Evolutionary conservation across 805 yeast genomes (phyloP), one percentile per base, ranked within the genome.

Genomic region (Kazachstania viticola): DNA sequence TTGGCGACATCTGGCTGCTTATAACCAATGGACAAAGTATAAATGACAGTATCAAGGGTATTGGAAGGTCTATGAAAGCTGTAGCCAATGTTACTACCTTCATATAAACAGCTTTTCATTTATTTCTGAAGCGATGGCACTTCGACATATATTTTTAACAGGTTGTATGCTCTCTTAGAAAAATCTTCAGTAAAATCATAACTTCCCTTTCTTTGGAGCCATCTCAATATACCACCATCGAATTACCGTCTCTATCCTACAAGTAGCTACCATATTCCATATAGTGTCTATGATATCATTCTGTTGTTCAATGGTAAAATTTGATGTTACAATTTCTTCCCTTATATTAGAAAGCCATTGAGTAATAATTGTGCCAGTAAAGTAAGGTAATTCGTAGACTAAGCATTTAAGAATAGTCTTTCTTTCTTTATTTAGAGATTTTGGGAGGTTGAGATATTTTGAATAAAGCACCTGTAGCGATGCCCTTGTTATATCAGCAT

Each of bases 211-310:
- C 4, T 14, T 9, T 4, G 42, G 35, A 12, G 32, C 32, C 7
- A 41, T 25, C 3, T 32, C 31, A 13, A 33, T 34, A 28, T 51
- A 52, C 56, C 58, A 54, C 58, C 58, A 54, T 17, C 39, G 36
- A 7, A 52, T 30, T 1, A 51, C 49, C 12, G 21, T 17, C 9
- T 45, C 46, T 7, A 45, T 41, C 15, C 35, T 40, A 12, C 38
- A 29, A 11, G 18, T 17, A 4, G 50, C 40, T 12, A 49, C 28
- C 2, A 43, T 35, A 4, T 40, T 32, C 56, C 58, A 52, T 1
- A 52, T 28, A 3, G 32, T 28, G 2, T 39, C 37, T 14, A 44
- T 19, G 1, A 48, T 15, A n/a, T 38, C 37, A 5, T 31, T 35
- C 3, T 21, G 24, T 16, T 30, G 37, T 9, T 24, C 29, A 9